A percentile compares a stretch with the other conserved stretches of the same genome.
These are phyloP conservation scores for Tillandsia leiboldiana DNA, from an alignment of 176 grass and related monocot species.

Conservation along the genomic window DNA sequence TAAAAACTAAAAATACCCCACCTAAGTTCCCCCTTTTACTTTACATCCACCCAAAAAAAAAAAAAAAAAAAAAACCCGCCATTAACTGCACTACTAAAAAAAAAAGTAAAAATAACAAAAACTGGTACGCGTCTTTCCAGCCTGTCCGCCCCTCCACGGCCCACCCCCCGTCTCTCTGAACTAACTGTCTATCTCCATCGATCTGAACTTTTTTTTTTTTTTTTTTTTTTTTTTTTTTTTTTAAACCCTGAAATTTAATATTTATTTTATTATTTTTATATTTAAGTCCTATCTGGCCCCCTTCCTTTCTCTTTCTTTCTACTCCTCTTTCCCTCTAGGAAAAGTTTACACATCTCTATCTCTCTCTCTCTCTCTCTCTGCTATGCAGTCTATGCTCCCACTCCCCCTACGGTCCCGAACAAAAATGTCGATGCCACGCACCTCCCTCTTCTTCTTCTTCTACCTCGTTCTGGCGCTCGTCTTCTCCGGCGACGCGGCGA, in stretches of 20 bases:
- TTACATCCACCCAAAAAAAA: too few species aligned
- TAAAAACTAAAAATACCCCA: too few species aligned
- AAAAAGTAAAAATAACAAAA: background rate
- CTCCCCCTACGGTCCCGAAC: background rate
- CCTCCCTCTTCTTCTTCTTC: constrained; percentile 16
- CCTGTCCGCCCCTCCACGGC: constrained; percentile 21
- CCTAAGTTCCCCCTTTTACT: too few species aligned
- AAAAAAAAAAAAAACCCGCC: too few species aligned
- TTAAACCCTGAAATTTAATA: constrained; percentile 4
- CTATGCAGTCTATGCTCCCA: too few species aligned
- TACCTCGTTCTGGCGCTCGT: constrained; percentile 1
- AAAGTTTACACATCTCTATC: background rate
- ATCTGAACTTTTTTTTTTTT: background rate
- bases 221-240: background rate
- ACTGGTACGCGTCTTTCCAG: constrained; percentile 36
- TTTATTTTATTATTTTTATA: background rate
- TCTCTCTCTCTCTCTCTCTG: too few species aligned
- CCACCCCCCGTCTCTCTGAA: background rate
- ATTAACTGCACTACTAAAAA: too few species aligned
- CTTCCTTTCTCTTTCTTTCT: background rate
- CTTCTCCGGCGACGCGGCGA: constrained; percentile 4
- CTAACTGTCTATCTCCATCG: background rate
- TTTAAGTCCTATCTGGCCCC: background rate
- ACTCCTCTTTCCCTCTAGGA: constrained; percentile 11
- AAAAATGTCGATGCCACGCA: background rate